Conservation (phyloP, 2,329 filamentous ascomycete genomes). For the Penicillium decumbens region DNA sequence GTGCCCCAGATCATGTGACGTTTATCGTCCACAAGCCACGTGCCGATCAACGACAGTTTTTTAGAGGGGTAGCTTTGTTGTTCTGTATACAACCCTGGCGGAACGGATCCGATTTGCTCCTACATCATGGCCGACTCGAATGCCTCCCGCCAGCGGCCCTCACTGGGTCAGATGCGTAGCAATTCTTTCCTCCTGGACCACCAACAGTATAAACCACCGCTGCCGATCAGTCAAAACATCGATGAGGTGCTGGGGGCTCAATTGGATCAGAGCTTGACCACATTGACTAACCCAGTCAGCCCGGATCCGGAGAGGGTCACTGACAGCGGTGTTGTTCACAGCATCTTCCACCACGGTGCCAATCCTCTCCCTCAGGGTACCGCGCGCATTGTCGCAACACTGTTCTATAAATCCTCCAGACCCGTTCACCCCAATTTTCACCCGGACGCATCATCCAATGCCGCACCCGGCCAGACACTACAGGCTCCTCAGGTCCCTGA, state of each 20-base stretch:
- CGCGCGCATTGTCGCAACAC: slow-evolving; percentile 45
- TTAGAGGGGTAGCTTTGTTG: neutral
- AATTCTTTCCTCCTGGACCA: slow-evolving; percentile 47
- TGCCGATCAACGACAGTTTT: slow-evolving; percentile 7
- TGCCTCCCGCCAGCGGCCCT: slow-evolving; percentile 37
- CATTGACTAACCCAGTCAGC: slow-evolving; percentile 36
- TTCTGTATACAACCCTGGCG: neutral
- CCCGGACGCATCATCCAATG: slow-evolving; percentile 43
- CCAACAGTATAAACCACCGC: slow-evolving; percentile 45
- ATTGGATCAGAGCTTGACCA: slow-evolving; percentile 27
- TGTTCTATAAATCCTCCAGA: slow-evolving; percentile 46
- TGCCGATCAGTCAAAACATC: slow-evolving; percentile 34
- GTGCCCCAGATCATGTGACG: neutral
- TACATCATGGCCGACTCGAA: slow-evolving; percentile 29
- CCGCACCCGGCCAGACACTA: slow-evolving; percentile 34
- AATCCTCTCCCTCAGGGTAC: slow-evolving; percentile 39
- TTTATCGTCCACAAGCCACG: neutral
- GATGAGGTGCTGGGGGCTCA: slow-evolving; percentile 34
- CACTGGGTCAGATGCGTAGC: slow-evolving; percentile 43
- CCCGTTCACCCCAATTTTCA: slow-evolving; percentile 46
- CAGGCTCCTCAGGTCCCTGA: slow-evolving; percentile 40
- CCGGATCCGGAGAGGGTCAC: slow-evolving; percentile 40
- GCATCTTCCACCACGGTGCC: slow-evolving; percentile 43
- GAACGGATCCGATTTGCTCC: neutral
- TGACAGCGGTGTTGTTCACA: slow-evolving; percentile 46